Conservation (phyloP, 2,329 filamentous ascomycete genomes). For the Colletotrichum cereale region DNA sequence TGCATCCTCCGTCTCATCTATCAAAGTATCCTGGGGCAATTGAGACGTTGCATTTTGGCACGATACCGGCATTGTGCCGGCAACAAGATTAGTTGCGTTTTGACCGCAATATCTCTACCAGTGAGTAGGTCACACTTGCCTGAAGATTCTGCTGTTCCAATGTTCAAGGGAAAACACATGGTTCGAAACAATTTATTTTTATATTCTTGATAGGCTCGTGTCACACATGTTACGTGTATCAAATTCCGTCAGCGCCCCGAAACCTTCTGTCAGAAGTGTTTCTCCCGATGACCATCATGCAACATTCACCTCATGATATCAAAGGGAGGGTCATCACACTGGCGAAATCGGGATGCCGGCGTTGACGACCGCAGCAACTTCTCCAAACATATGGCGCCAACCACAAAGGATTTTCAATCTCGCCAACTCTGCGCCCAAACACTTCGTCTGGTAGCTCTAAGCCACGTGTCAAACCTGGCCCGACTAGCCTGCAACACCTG, state of each 20-base stretch:
- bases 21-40: not conserved
- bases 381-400: slow-evolving; percentile 9
- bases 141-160: not conserved
- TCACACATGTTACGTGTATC: slow-evolving; percentile 4
- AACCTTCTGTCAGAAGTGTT: slow-evolving; percentile 27
- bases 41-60: not conserved
- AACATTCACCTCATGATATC: not conserved
- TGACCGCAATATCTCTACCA: slow-evolving; percentile 4
- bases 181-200: not conserved
- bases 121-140: not conserved
- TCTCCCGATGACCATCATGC: not conserved
- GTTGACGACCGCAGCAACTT: not conserved
- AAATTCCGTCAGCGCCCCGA: not conserved
- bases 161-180: not conserved
- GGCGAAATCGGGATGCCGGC: not conserved
- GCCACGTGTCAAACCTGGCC: slow-evolving; percentile 5
- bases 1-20: not conserved
- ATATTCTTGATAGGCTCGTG: not conserved
- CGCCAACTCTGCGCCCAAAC: not conserved
- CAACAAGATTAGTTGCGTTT: not conserved
- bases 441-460: not conserved
- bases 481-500: not conserved
- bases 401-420: not conserved
- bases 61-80: slow-evolving; percentile 9
- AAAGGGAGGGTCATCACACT: not conserved